These are phyloP conservation scores for Debaryomycetaceae sp. DNA, from an alignment of 1,139 yeast species.

Conservation along the genomic window DNA sequence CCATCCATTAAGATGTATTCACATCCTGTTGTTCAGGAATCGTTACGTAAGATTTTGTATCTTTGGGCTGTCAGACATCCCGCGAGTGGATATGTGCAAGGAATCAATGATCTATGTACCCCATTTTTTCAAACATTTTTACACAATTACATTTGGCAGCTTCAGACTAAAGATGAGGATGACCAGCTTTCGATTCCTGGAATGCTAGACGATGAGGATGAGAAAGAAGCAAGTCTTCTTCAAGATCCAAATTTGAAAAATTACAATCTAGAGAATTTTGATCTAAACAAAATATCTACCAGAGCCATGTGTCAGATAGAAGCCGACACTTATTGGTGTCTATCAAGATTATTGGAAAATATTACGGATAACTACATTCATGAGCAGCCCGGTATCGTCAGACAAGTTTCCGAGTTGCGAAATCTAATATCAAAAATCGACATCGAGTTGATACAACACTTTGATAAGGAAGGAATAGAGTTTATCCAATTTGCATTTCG, in stretches of 20 bases:
- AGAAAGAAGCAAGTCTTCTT: conserved; percentile 23
- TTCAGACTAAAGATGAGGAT: conserved; percentile 28
- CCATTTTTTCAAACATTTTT: conserved; percentile 91
- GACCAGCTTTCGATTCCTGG: conserved; percentile 36
- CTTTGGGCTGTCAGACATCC: conserved; percentile 98
- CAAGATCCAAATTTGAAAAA: conserved; percentile 22
- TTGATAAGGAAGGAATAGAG: conserved; percentile 77
- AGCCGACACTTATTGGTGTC: conserved; percentile 97
- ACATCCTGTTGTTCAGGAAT: conserved; percentile 64
- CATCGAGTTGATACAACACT: conserved; percentile 64
- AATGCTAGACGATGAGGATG: conserved; percentile 27
- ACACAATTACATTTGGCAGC: conserved; percentile 58
- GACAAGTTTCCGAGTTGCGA: conserved; percentile 80
- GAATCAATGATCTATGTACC: conserved; percentile 90
- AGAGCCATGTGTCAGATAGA: conserved; percentile 52
- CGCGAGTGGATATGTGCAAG: conserved; percentile 98
- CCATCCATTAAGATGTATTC: conserved; percentile 78
- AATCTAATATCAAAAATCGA: conserved; percentile 82
- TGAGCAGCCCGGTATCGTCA: conserved; percentile 94
- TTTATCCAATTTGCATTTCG: conserved; percentile 93
- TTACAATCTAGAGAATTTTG: conserved; percentile 41
- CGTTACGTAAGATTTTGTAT: conserved; percentile 77
- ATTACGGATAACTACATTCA: conserved; percentile 96
- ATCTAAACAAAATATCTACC: conserved; percentile 60
- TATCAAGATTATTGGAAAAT: conserved; percentile 84